Base-by-base conservation (phyloP, 2,329 filamentous ascomycete species). In the Stachybotrys echinatus region DNA sequence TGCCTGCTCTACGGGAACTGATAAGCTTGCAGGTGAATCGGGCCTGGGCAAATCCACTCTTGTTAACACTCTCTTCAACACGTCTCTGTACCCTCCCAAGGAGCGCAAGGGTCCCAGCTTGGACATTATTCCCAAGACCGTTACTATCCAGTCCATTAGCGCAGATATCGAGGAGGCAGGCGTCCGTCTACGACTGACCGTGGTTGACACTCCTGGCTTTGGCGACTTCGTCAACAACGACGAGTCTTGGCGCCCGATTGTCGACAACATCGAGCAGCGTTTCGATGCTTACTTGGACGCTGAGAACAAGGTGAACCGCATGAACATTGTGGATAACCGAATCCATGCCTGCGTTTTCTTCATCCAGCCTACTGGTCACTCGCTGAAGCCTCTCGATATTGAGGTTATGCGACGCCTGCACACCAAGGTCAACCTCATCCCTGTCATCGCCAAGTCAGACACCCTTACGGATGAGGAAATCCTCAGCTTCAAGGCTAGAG, bases 151-250 rank as follows among this genome's bases (percentile, higher is more conserved):
- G 73, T 94, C 91, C 20, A 95, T 95, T 71, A 95, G 91, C 67
- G 88, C 91, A 57, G 91, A 96, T 62, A 99, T 99, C 59, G 94
- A 99, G 75, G 94, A 99, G 78, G 96, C 96, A 57, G 94, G 94
- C 58, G 94, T 99, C 53, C 92, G 94, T 67, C 86, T 99, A 57
- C 89, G 94, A 53, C 74, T 99, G 69, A 99, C 92, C 12, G 94
- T 99, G 48, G 94, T 99, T 57, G 94, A 99, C 64, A 99, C 94
- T 10, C 94, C 94, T 42, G 94, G 94, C 56, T 99, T 99, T 63
- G 94, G 94, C 65, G 94, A 99, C 75, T 99, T 97, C 67, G 94
- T 99, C 67, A 99, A 99, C 87, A 99, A 99, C 69, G 94, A 97
- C 65, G 94, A 97, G 74, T 99, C 94, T 23, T 99, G 94, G 94